Evolutionary conservation across 495 filamentous ascomycete species (phyloP).

Genomic region (Ascobolus immersus): DNA sequence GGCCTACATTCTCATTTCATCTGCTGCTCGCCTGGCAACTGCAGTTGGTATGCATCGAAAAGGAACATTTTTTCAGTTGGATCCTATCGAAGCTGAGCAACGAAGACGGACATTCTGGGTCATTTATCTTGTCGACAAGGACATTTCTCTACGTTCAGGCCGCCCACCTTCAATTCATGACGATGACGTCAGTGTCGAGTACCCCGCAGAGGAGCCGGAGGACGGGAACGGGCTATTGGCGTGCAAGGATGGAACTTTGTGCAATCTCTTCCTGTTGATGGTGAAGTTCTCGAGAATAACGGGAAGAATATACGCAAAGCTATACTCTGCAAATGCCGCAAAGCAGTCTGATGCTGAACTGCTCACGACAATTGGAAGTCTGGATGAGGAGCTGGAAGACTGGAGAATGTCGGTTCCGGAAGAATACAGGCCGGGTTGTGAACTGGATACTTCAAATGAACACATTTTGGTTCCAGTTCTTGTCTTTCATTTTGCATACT

Average conservation of each 20-base stretch:
- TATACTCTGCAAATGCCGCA: conserved; percentile 80
- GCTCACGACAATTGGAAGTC: conserved; percentile 83
- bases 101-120: conserved; percentile 97
- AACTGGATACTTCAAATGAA: conserved; percentile 61
- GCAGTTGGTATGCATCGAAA: conserved; percentile 88
- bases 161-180: conserved; percentile 87
- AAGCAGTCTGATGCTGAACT: conserved; percentile 84
- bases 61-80: conserved; percentile 73
- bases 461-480: conserved; percentile 80
- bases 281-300: conserved; percentile 77
- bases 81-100: conserved; percentile 76
- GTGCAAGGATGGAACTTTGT: conserved; percentile 60
- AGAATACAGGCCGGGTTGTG: conserved; percentile 82
- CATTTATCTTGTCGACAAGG: conserved; percentile 84
- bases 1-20: conserved; percentile 75
- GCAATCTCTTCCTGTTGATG: conserved; percentile 80
- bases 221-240: conserved; percentile 90
- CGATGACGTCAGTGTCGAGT: conserved; percentile 92
- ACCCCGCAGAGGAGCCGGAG: conserved; percentile 69
- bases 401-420: conserved; percentile 92
- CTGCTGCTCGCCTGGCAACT: conserved; percentile 74
- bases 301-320: conserved; percentile 74
- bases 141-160: conserved; percentile 77
- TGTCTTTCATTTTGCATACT: conserved; percentile 85
- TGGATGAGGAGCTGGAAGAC: conserved; percentile 75